A percentile compares a stretch with the other conserved stretches of the same genome.
Conservation (phyloP, 2,329 filamentous ascomycete genomes). For the Pseudopithomyces chartarum region DNA sequence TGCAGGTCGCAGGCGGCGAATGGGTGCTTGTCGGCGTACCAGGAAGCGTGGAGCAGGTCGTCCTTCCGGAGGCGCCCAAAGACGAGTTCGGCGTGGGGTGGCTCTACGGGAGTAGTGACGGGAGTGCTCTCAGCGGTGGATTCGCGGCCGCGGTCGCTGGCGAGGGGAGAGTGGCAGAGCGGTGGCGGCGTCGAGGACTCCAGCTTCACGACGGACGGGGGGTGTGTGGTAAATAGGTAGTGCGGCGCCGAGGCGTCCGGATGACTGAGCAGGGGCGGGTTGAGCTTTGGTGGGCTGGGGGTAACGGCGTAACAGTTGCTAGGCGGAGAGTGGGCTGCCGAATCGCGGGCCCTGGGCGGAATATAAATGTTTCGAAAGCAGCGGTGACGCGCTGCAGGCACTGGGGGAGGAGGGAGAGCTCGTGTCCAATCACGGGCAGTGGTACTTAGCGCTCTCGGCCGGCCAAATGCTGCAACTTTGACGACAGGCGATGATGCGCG, state of each 20-base stretch:
- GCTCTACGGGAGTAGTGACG: slow-evolving; percentile 46
- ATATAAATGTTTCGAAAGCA: slow-evolving; percentile 10
- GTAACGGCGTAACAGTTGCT: neutral
- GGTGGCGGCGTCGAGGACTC: slow-evolving; percentile 58
- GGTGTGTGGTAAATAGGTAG: neutral
- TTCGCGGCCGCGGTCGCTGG: slow-evolving; percentile 53
- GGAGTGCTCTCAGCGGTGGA: slow-evolving; percentile 60
- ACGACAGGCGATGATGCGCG: slow-evolving; percentile 10
- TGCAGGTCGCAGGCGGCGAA: slow-evolving; percentile 31
- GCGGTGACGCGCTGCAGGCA: slow-evolving; percentile 6
- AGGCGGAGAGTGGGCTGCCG: neutral
- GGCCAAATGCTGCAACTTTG: slow-evolving; percentile 11
- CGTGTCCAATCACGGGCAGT: slow-evolving; percentile 6
- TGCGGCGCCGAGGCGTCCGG: slow-evolving; percentile 6
- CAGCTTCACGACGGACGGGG: slow-evolving; percentile 53
- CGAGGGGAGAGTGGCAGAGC: slow-evolving; percentile 57
- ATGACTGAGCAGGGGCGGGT: slow-evolving; percentile 14
- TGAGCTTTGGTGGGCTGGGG: slow-evolving; percentile 5
- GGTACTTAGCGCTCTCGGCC: slow-evolving; percentile 6
- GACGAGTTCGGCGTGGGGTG: slow-evolving; percentile 48
- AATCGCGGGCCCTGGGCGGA: slow-evolving; percentile 1
- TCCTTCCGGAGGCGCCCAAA: slow-evolving; percentile 50
- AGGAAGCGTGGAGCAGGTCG: slow-evolving; percentile 49
- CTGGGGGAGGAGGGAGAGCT: neutral
- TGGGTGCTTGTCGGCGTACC: slow-evolving; percentile 49